These are phyloP conservation scores for Sclerotinia trifoliorum DNA, from an alignment of 2,329 filamentous ascomycete genomes.

Conservation along the genomic window DNA sequence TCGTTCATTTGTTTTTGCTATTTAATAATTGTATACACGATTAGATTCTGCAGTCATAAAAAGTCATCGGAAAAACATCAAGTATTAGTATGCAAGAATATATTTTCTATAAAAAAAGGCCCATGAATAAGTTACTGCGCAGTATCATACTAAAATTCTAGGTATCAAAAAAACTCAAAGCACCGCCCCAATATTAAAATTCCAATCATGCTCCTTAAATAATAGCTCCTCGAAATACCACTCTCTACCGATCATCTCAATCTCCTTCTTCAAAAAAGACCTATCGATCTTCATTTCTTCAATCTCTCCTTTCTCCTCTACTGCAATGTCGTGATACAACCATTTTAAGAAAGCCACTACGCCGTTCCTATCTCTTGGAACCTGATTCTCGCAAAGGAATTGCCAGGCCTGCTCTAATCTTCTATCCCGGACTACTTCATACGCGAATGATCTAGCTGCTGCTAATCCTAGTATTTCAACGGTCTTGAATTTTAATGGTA, in stretches of 20 bases:
- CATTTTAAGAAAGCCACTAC: background rate
- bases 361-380: background rate
- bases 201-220: background rate
- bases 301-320: conserved; percentile 5
- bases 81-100: background rate
- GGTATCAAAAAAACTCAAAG: background rate
- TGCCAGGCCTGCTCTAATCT: conserved; percentile 29
- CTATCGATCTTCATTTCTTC: background rate
- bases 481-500: background rate
- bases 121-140: background rate
- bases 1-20: background rate
- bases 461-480: background rate
- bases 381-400: background rate
- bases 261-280: background rate
- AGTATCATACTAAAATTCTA: background rate
- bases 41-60: background rate
- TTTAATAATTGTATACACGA: background rate
- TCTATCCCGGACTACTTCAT: conserved; percentile 24
- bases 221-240: conserved; percentile 12
- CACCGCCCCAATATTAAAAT: background rate
- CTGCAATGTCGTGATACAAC: conserved; percentile 1
- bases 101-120: background rate
- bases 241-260: background rate
- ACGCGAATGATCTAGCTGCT: conserved; percentile 25
- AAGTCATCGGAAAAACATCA: background rate